Evolutionary conservation across 129 eudicot genomes (phyloP).

Genomic region (Helichrysum umbraculigerum): DNA sequence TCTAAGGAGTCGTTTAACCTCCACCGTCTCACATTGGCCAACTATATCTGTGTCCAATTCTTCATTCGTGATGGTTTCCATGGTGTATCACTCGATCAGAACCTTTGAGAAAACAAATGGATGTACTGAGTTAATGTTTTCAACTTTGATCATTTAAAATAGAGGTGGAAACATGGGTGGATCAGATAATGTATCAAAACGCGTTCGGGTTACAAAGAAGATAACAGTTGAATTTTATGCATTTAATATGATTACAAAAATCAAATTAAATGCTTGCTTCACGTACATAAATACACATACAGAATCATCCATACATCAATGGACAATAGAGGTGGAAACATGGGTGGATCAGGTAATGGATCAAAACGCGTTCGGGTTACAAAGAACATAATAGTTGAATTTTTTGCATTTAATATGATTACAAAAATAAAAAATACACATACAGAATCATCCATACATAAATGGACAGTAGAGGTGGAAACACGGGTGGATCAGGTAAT

Average conservation of each 20-base stretch:
- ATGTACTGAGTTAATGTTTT: neutral
- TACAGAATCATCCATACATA: neutral
- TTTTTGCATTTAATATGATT: too few relatives aligned
- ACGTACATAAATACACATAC: neutral
- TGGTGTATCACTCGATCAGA: conserved; percentile 16
- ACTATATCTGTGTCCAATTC: conserved; percentile 28
- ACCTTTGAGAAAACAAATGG: neutral
- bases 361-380: neutral
- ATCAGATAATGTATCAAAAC: neutral
- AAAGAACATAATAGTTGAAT: too few relatives aligned
- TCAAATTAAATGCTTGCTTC: neutral
- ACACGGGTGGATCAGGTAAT: conserved; percentile 3
- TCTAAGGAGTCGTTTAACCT: conserved; percentile 35
- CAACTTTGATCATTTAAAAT: neutral
- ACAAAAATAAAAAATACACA: neutral
- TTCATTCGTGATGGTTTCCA: conserved; percentile 40
- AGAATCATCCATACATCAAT: neutral
- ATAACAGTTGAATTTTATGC: too few relatives aligned
- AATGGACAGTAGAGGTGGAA: neutral
- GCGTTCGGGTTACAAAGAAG: neutral
- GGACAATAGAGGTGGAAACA: neutral
- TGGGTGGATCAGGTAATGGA: conserved; percentile 2
- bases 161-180: conserved; percentile 11
- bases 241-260: too few relatives aligned
- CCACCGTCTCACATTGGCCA: conserved; percentile 31